Base-by-base conservation (phyloP, 2,329 filamentous ascomycete genomes). In the Chalaropsis thielavioides region DNA sequence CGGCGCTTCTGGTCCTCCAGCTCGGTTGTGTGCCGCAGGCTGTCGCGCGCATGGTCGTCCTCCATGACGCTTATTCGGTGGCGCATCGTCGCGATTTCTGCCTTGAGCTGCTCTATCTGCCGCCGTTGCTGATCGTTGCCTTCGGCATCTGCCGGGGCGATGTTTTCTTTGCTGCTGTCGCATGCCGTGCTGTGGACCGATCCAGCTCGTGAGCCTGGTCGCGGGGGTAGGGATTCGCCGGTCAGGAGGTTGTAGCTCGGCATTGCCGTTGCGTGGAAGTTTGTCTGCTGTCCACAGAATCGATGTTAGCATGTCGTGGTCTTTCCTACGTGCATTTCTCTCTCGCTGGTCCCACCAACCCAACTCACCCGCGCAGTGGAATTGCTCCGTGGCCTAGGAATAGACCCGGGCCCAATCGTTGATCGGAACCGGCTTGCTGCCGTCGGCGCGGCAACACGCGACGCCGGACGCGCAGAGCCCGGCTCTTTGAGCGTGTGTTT, bases 11-110 rank as follows among this genome's bases (percentile, higher is more conserved):
- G 81, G 65, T 95, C 90, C 68, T 92, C 85, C 24, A 96, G 75
- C 71, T 96, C 92, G 70, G 89, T 88, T 69, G 90, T 87, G 70
- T 94, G 88, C 68, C 90, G 86, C 17, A 96, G 79, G 10, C 84
- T 81, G 60, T 85, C 79, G 70, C 96, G 82, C 66, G 95, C 90
- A 70, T 89, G 87, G 72, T 97, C 92, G 70, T 96, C 90, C 71
- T 92, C 92, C 63, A 89, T 78, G 19, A 89, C 92, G 71, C 91
- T 89, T 69, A 96, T 81, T 66, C 92, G 90, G 76, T 96, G 99
- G 68, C 86, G 87, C 62, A 96, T 78, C 0, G 90, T 89, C 68
- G 92, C 94, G 51, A 97, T 79, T 74, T 96, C 90, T 1, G 92
- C 90, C 72, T 92, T 92, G 31, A 97, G 80, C 69, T 92, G 87